These are phyloP conservation scores for Xylaria sp. DNA, from an alignment of 2,329 filamentous ascomycete species.

Conservation along the genomic window DNA sequence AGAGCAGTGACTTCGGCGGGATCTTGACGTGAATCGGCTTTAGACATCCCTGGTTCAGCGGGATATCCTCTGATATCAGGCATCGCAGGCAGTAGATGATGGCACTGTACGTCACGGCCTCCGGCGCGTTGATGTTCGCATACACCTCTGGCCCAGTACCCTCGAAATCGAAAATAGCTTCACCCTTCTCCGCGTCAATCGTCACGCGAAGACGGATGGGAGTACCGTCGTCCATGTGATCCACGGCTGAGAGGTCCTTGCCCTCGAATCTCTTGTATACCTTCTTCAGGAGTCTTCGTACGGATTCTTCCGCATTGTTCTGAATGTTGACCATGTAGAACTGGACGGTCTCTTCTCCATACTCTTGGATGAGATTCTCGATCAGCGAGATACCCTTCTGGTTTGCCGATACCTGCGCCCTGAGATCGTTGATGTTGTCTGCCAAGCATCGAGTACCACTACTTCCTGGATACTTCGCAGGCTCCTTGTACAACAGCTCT, in stretches of 20 bases:
- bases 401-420: conserved; percentile 73
- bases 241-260: conserved; percentile 60
- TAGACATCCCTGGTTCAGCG: conserved; percentile 71
- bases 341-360: conserved; percentile 66
- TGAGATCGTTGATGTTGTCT: conserved; percentile 75
- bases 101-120: conserved; percentile 70
- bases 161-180: conserved; percentile 68
- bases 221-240: conserved; percentile 75
- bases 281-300: conserved; percentile 62
- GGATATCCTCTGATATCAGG: conserved; percentile 69
- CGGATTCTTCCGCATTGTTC: conserved; percentile 65
- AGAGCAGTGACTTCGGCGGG: conserved; percentile 62
- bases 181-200: conserved; percentile 65
- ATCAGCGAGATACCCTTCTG: conserved; percentile 74
- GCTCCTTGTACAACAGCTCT: conserved; percentile 62
- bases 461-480: conserved; percentile 65
- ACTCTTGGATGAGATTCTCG: conserved; percentile 63
- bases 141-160: conserved; percentile 72
- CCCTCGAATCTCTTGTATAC: conserved; percentile 63
- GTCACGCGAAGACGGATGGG: conserved; percentile 66
- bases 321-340: conserved; percentile 77
- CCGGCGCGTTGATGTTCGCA: conserved; percentile 68
- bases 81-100: conserved; percentile 76
- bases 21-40: conserved; percentile 66
- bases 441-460: conserved; percentile 67